These are phyloP conservation scores for Pisolithus sp. DNA, from an alignment of 768 basidiomycete species.

Conservation along the genomic window DNA sequence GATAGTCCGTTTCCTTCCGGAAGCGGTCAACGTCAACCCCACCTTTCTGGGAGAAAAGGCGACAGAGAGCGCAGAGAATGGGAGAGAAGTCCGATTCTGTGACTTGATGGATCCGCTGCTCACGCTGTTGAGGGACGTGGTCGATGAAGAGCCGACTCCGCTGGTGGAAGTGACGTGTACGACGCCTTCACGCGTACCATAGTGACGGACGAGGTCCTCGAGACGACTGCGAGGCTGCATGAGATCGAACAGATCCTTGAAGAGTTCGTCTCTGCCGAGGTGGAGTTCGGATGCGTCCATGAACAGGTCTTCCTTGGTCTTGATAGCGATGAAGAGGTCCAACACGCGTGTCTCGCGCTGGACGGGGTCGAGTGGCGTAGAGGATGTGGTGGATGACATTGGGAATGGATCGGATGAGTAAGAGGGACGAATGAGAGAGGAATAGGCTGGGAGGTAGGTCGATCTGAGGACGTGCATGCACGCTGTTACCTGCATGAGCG, in stretches of 20 bases:
- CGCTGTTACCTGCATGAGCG: slow-evolving; percentile 32
- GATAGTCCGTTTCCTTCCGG: slow-evolving; percentile 44
- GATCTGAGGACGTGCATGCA: slow-evolving; percentile 80
- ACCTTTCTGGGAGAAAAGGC: slow-evolving; percentile 36
- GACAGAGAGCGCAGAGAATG: slow-evolving; percentile 33
- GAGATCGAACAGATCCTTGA: slow-evolving; percentile 74
- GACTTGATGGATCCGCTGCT: not conserved
- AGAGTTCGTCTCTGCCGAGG: slow-evolving; percentile 67
- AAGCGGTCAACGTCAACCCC: slow-evolving; percentile 28
- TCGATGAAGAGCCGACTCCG: slow-evolving; percentile 11
- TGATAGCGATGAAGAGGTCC: slow-evolving; percentile 75
- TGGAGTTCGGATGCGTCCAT: slow-evolving; percentile 69
- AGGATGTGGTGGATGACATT: slow-evolving; percentile 25
- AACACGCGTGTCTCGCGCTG: slow-evolving; percentile 73
- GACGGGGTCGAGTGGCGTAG: slow-evolving; percentile 32
- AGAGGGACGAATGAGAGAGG: slow-evolving; percentile 52
- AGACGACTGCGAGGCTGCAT: slow-evolving; percentile 65
- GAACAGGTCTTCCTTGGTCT: slow-evolving; percentile 75
- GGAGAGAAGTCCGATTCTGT: not conserved
- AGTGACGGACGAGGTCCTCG: slow-evolving; percentile 62
- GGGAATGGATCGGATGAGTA: slow-evolving; percentile 82
- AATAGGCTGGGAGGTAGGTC: slow-evolving; percentile 64
- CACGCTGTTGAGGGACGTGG: not conserved
- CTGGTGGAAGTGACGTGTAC: slow-evolving; percentile 13
- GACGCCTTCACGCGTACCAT: slow-evolving; percentile 36